Evolutionary conservation across 495 filamentous ascomycete species (phyloP), one percentile per base, ranked within the genome.

Genomic region (Trichoderma orchidacearum): DNA sequence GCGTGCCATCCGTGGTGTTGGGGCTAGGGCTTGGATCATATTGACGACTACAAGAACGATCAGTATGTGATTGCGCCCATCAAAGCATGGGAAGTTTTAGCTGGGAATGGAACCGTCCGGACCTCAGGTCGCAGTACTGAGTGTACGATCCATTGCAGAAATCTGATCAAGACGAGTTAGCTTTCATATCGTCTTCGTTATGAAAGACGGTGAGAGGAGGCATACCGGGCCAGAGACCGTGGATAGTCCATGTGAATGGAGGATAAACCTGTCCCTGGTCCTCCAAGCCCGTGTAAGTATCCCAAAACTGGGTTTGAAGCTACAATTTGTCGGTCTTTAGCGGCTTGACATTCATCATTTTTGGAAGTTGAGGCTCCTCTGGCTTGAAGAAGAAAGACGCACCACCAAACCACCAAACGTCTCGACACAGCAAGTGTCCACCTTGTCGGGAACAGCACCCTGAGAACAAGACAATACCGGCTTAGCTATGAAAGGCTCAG

Each of bases 91-190:
- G n/a, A n/a, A n/a, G n/a, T n/a, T n/a, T n/a, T n/a, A n/a, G n/a
- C n/a, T n/a, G n/a, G n/a, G n/a, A n/a, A n/a, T n/a, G n/a, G n/a
- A n/a, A n/a, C n/a, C n/a, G n/a, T n/a, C n/a, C n/a, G n/a, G n/a
- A 64, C 63, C 53, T 63, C 54, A 74, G 62, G 60, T 80, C 77
- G 63, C 77, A 80, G 62, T 78, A 80, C 55, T 80, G 75, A n/a
- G 76, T 76, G 58, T 66, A 80, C 21, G 66, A 70, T 53, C 75
- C 65, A 58, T 68, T 65, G 62, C 68, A 70, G 56, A 60, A 61
- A 21, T 61, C 61, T 57, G 1, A 1, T 31, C 21, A 7, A 34
- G 12, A 1, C 4, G 1, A n/a, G 8, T 7, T 34, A 25, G 21
- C 4, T 11, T 18, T 15, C 1, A 23, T 3, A 27, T 23, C 21